phyloP scores from a whole-genome alignment of 352 stramenopile genomes.

The Pythium dissotocum region DNA sequence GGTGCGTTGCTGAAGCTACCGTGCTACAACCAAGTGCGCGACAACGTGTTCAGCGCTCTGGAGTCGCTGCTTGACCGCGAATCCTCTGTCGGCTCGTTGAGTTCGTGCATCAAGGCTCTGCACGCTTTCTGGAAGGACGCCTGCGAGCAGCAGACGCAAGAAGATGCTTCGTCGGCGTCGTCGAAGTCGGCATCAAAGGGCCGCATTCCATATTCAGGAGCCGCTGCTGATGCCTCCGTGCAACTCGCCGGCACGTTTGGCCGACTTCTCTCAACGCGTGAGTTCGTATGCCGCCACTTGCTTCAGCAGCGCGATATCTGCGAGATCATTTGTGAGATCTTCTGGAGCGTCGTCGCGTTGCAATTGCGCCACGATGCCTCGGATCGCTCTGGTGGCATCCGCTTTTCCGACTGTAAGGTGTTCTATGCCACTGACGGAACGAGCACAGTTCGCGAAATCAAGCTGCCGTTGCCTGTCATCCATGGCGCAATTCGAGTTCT shows the following conservation, averaged over 20 bases:
- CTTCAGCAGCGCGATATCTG: conserved; percentile 62
- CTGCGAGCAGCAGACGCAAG: conserved; percentile 6
- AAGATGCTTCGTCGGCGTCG: background rate
- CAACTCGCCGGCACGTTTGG: conserved; percentile 68
- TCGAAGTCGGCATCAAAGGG: conserved; percentile 4
- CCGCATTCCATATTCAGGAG: conserved; percentile 8
- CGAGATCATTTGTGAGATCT: conserved; percentile 61
- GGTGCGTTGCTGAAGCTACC: conserved; percentile 58
- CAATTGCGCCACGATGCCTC: conserved; percentile 50
- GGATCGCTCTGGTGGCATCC: conserved; percentile 50
- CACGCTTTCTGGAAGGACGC: conserved; percentile 62
- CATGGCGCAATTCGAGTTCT: conserved; percentile 70
- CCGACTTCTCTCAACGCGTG: conserved; percentile 59
- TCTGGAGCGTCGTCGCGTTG: conserved; percentile 68
- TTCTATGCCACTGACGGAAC: conserved; percentile 73
- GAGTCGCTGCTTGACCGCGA: conserved; percentile 75
- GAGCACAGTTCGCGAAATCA: conserved; percentile 73
- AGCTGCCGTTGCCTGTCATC: conserved; percentile 66
- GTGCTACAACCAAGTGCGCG: conserved; percentile 60
- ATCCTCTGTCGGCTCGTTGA: conserved; percentile 66
- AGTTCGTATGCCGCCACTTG: conserved; percentile 65
- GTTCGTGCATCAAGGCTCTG: conserved; percentile 65
- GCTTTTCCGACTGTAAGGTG: conserved; percentile 78
- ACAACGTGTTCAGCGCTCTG: conserved; percentile 60
- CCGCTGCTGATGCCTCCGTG: conserved; percentile 53